Base-by-base conservation (phyloP, 352 stramenopile species). In the Elongisporangium prolatum region DNA sequence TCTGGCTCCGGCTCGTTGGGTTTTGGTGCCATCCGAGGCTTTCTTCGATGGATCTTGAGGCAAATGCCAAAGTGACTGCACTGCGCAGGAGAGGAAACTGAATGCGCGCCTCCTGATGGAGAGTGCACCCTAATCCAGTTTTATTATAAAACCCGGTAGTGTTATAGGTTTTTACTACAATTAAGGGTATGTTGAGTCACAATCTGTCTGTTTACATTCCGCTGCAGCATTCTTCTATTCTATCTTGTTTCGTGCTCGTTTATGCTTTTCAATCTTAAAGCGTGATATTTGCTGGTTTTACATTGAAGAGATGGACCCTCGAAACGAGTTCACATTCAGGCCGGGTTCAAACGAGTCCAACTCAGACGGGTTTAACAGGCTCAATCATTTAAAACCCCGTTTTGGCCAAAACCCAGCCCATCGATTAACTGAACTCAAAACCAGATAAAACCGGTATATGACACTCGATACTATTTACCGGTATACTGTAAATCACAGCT, bases 241-340 rank as follows among this genome's bases (percentile, higher is more conserved):
- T 14, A 13, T 14, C 28, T 6, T 40, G 28, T 40, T 40, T 40
- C 14, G 44, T 18, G 53, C 48, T 17, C 49, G 50, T 54, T 61
- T 37, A 52, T 50, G 8, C 25, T 11, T 50, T 21, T 16, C 47
- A 54, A 56, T 22, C 54, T 52, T 40, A 44, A 63, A 57, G 49
- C 50, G 60, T 64, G n/a, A 48, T 54, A 63, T 10, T 17, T 21
- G 50, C 5, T 55, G 21, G 16, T 37, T 24, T 3, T 37, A 55
- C 22, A 6, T 55, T 24, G 48, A 24, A 25, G 21, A 52, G 48
- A 52, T 52, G 48, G 48, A 52, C 48, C 48, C 21, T 52, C 48
- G 21, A 52, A 52, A 52, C 7, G 21, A 55, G 50, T 68, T 72
- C 57, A 37, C 65, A 72, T 72, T 72, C 65, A 72, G 56, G 53